These are phyloP conservation scores for Lycium ferocissimum DNA, from an alignment of 257 asterid genomes.

Conservation along the genomic window DNA sequence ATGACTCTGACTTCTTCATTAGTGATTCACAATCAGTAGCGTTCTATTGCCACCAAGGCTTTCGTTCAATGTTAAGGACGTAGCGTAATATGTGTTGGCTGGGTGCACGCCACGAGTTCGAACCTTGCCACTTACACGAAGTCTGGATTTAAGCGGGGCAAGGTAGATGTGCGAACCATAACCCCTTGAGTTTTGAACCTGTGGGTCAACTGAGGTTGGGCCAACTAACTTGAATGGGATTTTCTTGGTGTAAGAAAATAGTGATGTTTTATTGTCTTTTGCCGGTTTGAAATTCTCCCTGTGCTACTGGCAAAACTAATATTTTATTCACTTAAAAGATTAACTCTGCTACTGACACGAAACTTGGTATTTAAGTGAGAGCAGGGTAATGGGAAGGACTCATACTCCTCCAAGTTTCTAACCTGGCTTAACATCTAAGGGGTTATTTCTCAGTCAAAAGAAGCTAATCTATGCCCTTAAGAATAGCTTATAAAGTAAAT, in stretches of 20 bases:
- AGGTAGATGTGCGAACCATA: neutral
- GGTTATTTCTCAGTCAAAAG: neutral
- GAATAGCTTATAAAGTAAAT: neutral
- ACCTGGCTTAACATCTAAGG: neutral
- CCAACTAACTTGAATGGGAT: neutral
- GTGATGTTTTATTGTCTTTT: neutral
- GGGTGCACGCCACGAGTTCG: neutral
- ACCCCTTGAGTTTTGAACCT: neutral
- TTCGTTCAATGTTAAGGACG: neutral
- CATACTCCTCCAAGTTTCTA: neutral
- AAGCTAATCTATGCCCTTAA: neutral
- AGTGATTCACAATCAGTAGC: neutral
- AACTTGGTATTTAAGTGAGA: neutral
- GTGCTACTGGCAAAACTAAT: neutral
- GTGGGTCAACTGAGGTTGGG: neutral
- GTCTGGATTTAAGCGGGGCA: neutral
- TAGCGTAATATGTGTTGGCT: neutral
- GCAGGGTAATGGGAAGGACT: neutral
- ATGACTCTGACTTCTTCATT: neutral
- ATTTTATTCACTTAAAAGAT: neutral
- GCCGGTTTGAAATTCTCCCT: neutral
- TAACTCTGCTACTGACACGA: neutral
- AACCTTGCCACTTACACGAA: neutral
- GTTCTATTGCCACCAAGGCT: neutral
- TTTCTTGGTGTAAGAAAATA: neutral